Evolutionary conservation across 768 basidiomycete genomes (phyloP), one percentile per base, ranked within the genome.

Genomic region (Chalciporus chontae): DNA sequence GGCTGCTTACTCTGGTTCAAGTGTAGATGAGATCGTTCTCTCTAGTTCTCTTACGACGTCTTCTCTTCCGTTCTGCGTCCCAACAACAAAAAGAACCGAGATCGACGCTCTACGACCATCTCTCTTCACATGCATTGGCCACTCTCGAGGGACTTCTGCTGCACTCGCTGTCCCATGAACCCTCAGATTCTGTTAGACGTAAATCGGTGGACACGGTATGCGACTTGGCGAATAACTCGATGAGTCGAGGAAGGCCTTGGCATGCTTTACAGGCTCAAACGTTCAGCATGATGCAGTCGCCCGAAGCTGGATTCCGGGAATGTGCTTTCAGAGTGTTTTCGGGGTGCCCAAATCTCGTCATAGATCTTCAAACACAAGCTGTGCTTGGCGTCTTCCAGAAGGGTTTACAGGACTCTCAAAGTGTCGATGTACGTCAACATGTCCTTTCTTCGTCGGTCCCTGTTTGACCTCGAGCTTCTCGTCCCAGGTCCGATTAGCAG

Each of bases 21-120:
- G 51, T 51, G 26, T 52, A 90, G 87, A 91, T 91, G 89, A 83
- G 88, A 24, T 87, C 86, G 0, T 90, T 91, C 68, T 88, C 89
- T 2, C 73, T 90, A 24, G 88, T 92, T 9, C 79, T 91, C 26
- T 77, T 90, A 24, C 81, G 90, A 8, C 80, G 90, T 5, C 76
- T 92, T 4, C 78, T 90, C 26, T 91, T 92, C 66, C 80, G 88
- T 7, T 59, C 83, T 0, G 69, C 79, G 2, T 78, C 65, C 0
- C 56, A 64, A 29, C 68, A 56, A 15, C 58, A 56, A 40, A 73
- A 67, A 56, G 62, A 60, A 8, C 67, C 71, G 14, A 71, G 76
- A n/a, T 65, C 78, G n/a, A 78, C 84, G 2, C 74, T 90, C 9
- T 91, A 90, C 60, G 90, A 92, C 68, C 84, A 84, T 43, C 78